phyloP scores from a whole-genome alignment of 2,329 filamentous ascomycete species.

The Gyromitra esculenta region DNA sequence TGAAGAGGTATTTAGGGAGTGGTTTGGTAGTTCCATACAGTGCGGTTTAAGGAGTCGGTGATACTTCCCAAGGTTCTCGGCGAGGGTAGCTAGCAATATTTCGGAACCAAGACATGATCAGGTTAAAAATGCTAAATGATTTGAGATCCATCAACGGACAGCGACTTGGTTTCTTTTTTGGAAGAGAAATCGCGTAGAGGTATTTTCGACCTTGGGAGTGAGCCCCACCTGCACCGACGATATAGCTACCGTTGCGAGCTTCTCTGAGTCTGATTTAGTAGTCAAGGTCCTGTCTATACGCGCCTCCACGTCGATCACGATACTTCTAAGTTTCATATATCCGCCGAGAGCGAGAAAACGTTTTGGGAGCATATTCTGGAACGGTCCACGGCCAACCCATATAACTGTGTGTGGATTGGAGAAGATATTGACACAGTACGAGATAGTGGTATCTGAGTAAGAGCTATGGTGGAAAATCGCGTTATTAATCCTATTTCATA shows the following conservation, averaged over 20 bases:
- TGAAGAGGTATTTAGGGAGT: slow-evolving; percentile 28
- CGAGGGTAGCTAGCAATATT: not conserved
- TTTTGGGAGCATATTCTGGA: slow-evolving; percentile 18
- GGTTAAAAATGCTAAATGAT: slow-evolving; percentile 10
- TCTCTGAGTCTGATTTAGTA: not conserved
- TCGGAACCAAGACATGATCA: not conserved
- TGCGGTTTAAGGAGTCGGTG: slow-evolving; percentile 39
- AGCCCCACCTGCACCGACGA: slow-evolving; percentile 42
- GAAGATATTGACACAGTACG: slow-evolving; percentile 22
- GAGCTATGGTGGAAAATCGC: slow-evolving; percentile 17
- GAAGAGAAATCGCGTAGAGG: slow-evolving; percentile 18
- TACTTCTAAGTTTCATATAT: slow-evolving; percentile 7
- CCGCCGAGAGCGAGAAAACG: slow-evolving; percentile 23
- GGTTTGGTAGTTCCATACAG: slow-evolving; percentile 41
- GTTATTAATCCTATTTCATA: slow-evolving; percentile 19
- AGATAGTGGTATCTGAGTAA: not conserved
- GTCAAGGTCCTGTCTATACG: not conserved
- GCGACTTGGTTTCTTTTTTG: slow-evolving; percentile 15
- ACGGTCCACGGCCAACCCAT: slow-evolving; percentile 36
- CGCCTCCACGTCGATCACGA: not conserved
- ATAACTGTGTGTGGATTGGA: slow-evolving; percentile 28
- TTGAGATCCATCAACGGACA: slow-evolving; percentile 8
- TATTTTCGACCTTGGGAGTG: slow-evolving; percentile 27
- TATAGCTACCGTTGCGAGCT: slow-evolving; percentile 8
- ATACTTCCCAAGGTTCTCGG: slow-evolving; percentile 22